Evolutionary conservation across 148 eudicot species (phyloP), one percentile per base, ranked within the genome.

Genomic region (Euryodendron excelsum): DNA sequence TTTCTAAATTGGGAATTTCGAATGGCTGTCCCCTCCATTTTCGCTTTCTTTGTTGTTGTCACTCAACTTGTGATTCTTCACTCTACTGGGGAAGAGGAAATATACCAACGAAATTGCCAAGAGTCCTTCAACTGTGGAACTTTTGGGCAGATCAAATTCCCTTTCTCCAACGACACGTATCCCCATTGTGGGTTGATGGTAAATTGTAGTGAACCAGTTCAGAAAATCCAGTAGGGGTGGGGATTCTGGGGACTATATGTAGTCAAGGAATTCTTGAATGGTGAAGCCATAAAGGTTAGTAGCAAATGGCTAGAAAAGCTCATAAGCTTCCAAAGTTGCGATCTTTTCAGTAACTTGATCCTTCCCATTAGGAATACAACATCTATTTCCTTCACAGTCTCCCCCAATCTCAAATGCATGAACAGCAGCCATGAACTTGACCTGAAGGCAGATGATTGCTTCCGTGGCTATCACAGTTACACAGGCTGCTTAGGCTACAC

Each of bases 161-260:
- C 72, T n/a, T n/a, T 9, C 50, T 68, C 31, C 52, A 25, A 41
- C 52, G 34, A 0, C 59, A 78, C 30, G 45, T 55, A 79, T 37
- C 81, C 78, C 4, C 5, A 1, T 1, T 86, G 89, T 61, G 91
- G 91, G 20, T 48, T 84, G 21, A 70, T 69, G 44, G 17, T 88
- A 6, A 64, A 80, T 69, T 88, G 91, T 68, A 76, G 74, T 8
- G 3, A 18, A 14, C 4, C 15, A 64, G 55, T 13, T 67, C 73
- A 15, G 4, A 74, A 73, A 1, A 44, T 86, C 44, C 73, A 84
- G 20, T 28, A 85, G 23, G 78, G 80, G 20, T 76, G 76, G 33
- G 27, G 80, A 23, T n/a, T n/a, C n/a, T n/a, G n/a, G 2, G 44
- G 30, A 15, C 17, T 69, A 75, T 78, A 78, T 65, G 69, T 61